phyloP scores from a whole-genome alignment of 208 protist species.

The Wallacemonas sp. region DNA sequence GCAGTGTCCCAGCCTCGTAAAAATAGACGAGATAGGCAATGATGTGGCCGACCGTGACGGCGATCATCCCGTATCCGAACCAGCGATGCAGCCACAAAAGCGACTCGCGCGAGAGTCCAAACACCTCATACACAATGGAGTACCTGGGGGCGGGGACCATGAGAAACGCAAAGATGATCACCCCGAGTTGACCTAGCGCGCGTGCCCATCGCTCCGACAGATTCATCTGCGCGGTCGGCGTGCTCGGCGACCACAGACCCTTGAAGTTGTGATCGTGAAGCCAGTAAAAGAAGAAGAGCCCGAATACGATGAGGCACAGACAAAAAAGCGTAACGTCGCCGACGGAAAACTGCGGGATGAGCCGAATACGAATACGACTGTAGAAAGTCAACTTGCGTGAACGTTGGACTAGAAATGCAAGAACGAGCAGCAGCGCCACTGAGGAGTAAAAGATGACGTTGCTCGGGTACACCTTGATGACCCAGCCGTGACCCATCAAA shows the following conservation, averaged over 20 bases:
- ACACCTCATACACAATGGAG: slow-evolving; percentile 45
- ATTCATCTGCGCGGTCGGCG: slow-evolving; percentile 4
- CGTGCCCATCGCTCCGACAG: slow-evolving; percentile 42
- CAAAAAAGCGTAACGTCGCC: slow-evolving; percentile 32
- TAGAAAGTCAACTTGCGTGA: slow-evolving; percentile 21
- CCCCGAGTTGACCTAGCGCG: slow-evolving; percentile 52
- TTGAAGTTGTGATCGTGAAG: slow-evolving; percentile 69
- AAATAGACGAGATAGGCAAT: slow-evolving; percentile 29
- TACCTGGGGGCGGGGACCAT: slow-evolving; percentile 53
- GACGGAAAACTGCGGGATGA: slow-evolving; percentile 21
- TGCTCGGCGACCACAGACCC: slow-evolving; percentile 9
- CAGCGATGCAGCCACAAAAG: slow-evolving; percentile 59
- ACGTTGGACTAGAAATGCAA: slow-evolving; percentile 30
- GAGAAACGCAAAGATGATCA: slow-evolving; percentile 57
- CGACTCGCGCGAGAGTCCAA: slow-evolving; percentile 56
- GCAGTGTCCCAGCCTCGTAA: slow-evolving; percentile 26
- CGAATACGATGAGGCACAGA: slow-evolving; percentile 30
- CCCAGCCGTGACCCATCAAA: slow-evolving; percentile 22
- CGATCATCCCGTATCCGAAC: slow-evolving; percentile 37
- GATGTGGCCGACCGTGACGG: slow-evolving; percentile 30
- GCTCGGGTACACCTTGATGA: slow-evolving; percentile 63
- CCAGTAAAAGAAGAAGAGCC: slow-evolving; percentile 67
- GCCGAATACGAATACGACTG: slow-evolving; percentile 26
- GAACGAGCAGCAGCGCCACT: slow-evolving; percentile 27
- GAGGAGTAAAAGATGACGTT: slow-evolving; percentile 73